These are phyloP conservation scores for Tolypocladium ophioglossoides DNA, from an alignment of 2,329 filamentous ascomycete genomes.

Conservation along the genomic window DNA sequence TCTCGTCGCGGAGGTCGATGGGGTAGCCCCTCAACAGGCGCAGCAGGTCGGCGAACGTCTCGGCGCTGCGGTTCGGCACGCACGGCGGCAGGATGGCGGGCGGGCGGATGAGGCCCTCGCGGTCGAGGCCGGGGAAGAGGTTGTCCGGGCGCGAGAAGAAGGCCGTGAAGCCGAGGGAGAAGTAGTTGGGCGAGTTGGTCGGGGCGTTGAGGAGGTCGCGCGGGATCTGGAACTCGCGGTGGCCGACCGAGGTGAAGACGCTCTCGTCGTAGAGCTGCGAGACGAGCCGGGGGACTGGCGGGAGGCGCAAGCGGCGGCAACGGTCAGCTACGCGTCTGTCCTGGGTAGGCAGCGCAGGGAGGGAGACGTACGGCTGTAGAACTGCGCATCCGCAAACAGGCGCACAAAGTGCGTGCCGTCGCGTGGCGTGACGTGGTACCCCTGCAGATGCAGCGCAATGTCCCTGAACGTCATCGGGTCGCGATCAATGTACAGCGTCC, in stretches of 20 bases:
- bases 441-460: constrained; percentile 83
- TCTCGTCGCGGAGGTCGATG: constrained; percentile 62
- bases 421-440: constrained; percentile 74
- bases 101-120: constrained; percentile 69
- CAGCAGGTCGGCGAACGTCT: constrained; percentile 73
- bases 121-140: constrained; percentile 76
- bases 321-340: not conserved
- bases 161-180: constrained; percentile 78
- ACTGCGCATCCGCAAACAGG: constrained; percentile 88
- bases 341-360: not conserved
- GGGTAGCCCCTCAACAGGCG: constrained; percentile 78
- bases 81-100: constrained; percentile 76
- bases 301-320: not conserved
- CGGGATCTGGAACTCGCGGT: constrained; percentile 79
- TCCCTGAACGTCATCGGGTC: constrained; percentile 83
- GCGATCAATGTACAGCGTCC: constrained; percentile 89
- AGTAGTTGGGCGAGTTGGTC: constrained; percentile 92
- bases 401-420: constrained; percentile 85
- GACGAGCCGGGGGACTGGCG: constrained; percentile 70
- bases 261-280: constrained; percentile 85
- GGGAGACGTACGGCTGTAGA: constrained; percentile 60
- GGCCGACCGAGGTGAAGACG: constrained; percentile 86
- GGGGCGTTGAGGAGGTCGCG: constrained; percentile 76
- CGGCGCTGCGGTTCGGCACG: constrained; percentile 72
- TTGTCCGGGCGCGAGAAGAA: constrained; percentile 76